A percentile compares a stretch with the other conserved stretches of the same genome.
Evolutionary conservation across 345 rosid genomes (phyloP).

Genomic region (Ailanthus altissimus): DNA sequence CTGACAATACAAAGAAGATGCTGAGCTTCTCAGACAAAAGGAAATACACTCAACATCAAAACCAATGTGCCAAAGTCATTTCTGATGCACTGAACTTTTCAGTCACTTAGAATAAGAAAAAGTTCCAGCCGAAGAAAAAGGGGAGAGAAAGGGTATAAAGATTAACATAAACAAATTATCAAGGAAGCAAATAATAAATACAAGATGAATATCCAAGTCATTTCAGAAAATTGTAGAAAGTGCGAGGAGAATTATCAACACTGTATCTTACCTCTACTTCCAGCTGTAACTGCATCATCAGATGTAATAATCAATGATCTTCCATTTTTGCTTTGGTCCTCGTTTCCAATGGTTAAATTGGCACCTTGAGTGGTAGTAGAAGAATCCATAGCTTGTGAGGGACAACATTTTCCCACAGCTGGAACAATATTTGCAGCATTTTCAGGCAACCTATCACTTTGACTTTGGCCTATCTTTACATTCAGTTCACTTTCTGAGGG

Average conservation of each 20-base stretch:
- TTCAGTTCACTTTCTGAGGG: conserved; percentile 15
- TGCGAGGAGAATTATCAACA: neutral
- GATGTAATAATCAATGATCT: conserved; percentile 26
- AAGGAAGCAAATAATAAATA: conserved; percentile 5
- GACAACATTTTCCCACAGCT: conserved; percentile 7
- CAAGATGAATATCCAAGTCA: neutral
- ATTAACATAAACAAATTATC: neutral
- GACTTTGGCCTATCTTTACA: conserved; percentile 25
- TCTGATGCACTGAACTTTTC: neutral
- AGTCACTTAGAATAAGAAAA: neutral
- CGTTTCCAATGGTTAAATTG: conserved; percentile 22
- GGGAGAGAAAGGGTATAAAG: neutral
- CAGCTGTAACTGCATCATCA: conserved; percentile 1
- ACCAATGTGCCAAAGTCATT: conserved; percentile 2
- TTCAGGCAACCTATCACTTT: conserved; percentile 25
- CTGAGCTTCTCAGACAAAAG: neutral
- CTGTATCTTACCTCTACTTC: conserved; percentile 7
- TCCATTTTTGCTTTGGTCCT: conserved; percentile 15
- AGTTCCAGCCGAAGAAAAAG: neutral
- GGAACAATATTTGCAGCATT: conserved; percentile 28
- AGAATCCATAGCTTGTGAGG: conserved; percentile 19
- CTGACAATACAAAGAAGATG: neutral
- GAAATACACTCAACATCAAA: neutral
- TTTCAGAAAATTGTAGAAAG: neutral
- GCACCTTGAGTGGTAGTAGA: conserved; percentile 13